phyloP scores from a whole-genome alignment of 2,329 filamentous ascomycete species.

The Ophiostoma sp. region DNA sequence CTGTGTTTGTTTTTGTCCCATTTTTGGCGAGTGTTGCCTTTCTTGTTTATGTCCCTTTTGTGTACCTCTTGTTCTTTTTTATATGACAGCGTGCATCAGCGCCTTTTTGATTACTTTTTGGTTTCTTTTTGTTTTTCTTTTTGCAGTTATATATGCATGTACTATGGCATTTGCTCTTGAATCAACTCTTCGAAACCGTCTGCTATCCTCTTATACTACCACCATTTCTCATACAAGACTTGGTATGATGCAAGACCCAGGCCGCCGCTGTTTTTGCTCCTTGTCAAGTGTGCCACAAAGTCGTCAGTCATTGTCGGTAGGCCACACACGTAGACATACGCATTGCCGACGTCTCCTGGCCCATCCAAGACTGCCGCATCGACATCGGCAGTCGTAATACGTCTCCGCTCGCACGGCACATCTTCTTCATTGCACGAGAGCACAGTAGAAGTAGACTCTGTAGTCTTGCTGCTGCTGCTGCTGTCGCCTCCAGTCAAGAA shows the following conservation, averaged over 20 bases:
- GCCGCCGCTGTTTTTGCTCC: slow-evolving; percentile 21
- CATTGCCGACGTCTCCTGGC: not conserved
- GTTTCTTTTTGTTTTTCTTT: not conserved
- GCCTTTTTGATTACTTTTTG: not conserved
- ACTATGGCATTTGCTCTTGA: not conserved
- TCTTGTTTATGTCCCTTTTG: not conserved
- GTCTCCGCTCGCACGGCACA: slow-evolving; percentile 35
- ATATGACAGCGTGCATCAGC: slow-evolving; percentile 1
- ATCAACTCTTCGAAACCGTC: not conserved
- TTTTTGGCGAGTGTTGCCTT: not conserved
- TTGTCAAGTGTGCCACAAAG: slow-evolving; percentile 47
- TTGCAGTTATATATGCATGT: not conserved
- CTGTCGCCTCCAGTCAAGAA: slow-evolving; percentile 39
- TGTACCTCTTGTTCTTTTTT: not conserved
- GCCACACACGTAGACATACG: slow-evolving; percentile 60
- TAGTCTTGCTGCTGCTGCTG: not conserved
- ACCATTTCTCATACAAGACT: slow-evolving; percentile 39
- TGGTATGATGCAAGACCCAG: slow-evolving; percentile 30
- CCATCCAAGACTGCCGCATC: slow-evolving; percentile 33
- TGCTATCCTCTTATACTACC: slow-evolving; percentile 28
- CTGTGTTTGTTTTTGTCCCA: too few species aligned
- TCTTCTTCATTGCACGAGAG: slow-evolving; percentile 27
- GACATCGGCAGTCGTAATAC: slow-evolving; percentile 44
- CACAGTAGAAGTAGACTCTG: not conserved
- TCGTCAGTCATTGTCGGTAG: slow-evolving; percentile 64